Conservation (phyloP, 768 basidiomycete genomes). For the Hortiboletus flavorubellus region DNA sequence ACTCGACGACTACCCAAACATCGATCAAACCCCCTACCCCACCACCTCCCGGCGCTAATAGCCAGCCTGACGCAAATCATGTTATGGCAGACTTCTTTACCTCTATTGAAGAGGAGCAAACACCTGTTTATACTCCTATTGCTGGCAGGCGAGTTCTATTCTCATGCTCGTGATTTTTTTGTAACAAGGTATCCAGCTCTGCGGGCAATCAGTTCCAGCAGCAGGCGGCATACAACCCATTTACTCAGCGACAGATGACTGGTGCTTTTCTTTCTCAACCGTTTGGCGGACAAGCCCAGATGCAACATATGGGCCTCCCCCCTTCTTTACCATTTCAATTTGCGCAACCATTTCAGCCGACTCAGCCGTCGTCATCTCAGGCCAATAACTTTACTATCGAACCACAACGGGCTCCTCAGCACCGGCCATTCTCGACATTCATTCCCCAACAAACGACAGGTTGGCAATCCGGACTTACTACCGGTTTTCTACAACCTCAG, state of each 20-base stretch:
- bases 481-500: slow-evolving; percentile 50
- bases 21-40: slow-evolving; percentile 25
- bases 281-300: slow-evolving; percentile 41
- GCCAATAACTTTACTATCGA: slow-evolving; percentile 33
- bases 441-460: slow-evolving; percentile 54
- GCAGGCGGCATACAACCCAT: slow-evolving; percentile 71
- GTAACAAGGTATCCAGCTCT: slow-evolving; percentile 37
- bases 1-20: slow-evolving; percentile 18
- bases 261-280: slow-evolving; percentile 44
- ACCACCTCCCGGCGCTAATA: slow-evolving; percentile 20
- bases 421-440: slow-evolving; percentile 54
- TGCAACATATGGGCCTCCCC: slow-evolving; percentile 57
- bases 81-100: slow-evolving; percentile 81
- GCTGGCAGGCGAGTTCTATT: slow-evolving; percentile 42
- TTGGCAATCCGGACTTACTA: slow-evolving; percentile 37
- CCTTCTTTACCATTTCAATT: slow-evolving; percentile 44
- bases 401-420: slow-evolving; percentile 37
- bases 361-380: slow-evolving; percentile 13
- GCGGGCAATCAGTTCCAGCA: slow-evolving; percentile 52
- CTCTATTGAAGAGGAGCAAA: slow-evolving; percentile 80
- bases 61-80: slow-evolving; percentile 40
- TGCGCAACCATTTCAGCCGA: slow-evolving; percentile 16
- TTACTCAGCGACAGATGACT: slow-evolving; percentile 56
- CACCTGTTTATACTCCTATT: slow-evolving; percentile 66
- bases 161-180: not conserved